Evolutionary conservation across 352 stramenopile species (phyloP).

Genomic region (Phytopythium mirpurense): DNA sequence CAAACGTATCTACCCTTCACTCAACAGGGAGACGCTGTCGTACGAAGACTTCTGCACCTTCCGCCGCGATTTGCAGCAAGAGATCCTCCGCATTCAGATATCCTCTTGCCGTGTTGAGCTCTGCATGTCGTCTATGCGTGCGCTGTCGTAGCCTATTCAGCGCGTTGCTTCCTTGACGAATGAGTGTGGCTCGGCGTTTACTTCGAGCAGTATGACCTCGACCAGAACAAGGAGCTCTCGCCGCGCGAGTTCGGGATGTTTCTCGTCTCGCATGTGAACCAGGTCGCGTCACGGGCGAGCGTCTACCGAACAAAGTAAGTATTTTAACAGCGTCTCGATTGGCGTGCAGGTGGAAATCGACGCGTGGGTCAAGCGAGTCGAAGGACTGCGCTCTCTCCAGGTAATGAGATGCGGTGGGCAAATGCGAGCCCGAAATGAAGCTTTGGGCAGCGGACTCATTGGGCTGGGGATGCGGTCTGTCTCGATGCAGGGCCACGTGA

Average conservation of each 20-base stretch:
- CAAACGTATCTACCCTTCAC: too few species aligned
- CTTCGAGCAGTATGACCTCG: slow-evolving; percentile 88
- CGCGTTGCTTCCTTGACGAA: slow-evolving; percentile 34
- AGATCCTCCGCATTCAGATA: slow-evolving; percentile 89
- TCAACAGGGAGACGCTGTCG: slow-evolving; percentile 56
- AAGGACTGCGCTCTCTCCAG: slow-evolving; percentile 50
- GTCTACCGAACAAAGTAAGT: too few species aligned
- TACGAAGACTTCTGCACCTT: slow-evolving; percentile 81
- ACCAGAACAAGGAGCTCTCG: slow-evolving; percentile 74
- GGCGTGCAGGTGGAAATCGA: slow-evolving; percentile 52
- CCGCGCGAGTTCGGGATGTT: slow-evolving; percentile 86
- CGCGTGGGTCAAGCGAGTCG: slow-evolving; percentile 76
- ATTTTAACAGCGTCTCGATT: neutral
- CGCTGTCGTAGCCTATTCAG: neutral
- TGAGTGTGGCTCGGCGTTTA: slow-evolving; percentile 65
- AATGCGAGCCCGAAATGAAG: too few species aligned
- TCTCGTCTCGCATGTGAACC: slow-evolving; percentile 79
- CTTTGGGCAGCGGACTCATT: neutral
- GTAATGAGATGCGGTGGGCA: too few species aligned
- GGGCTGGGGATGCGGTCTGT: neutral
- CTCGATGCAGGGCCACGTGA: slow-evolving; percentile 45
- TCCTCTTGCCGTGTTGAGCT: slow-evolving; percentile 35
- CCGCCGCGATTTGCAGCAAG: slow-evolving; percentile 61
- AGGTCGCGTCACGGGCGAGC: too few species aligned
- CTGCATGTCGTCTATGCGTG: neutral